Base-by-base conservation (phyloP, 1,284 basidiomycete genomes). In the Ustilago hordei region DNA sequence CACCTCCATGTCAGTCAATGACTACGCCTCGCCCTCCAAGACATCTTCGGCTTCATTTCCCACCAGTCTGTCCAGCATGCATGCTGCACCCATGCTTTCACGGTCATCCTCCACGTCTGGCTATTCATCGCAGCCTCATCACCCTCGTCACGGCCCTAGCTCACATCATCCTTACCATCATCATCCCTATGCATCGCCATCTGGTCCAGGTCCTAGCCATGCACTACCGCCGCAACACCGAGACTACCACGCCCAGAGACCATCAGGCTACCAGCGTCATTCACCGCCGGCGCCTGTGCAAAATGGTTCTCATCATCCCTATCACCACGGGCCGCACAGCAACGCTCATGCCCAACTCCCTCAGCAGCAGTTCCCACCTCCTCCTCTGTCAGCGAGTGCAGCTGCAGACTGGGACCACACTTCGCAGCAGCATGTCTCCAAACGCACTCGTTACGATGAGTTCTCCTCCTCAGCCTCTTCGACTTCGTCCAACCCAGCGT, bases 361-460 rank as follows among this genome's bases (percentile, higher is more conserved):
- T 17, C 70, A 60, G 48, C 58, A 60, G 39, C 70, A 68, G 31
- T 68, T 57, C 28, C 61, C 70, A 17, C 70, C 70, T 12, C 70
- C 65, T 8, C 60, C 70, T 23, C 31, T 68, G 17, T 73, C 70
- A 0, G 65, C 70, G 5, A 68, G 54, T 34, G 67, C 68, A 54
- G 68, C 73, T 15, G 73, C 68, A 5, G 73, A 73, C 5, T 69
- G 73, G 73, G 73, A 71, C n/a, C 64, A 67, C 31, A 58, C 67
- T 15, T 65, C 72, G 50, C 60, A 70, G 35, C 73, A 71, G 69
- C 73, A 71, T n/a, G 58, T 67, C 17, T 71, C 35, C 59, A 76
- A 76, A 23, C 74, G 74, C 19, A 39, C 64, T 4, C 36, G 69
- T 2, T 71, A 76, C 59, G 74, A 76, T 15, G 74, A 71, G 45